A percentile compares a stretch with the other conserved stretches of the same genome.
phyloP scores from a whole-genome alignment of 208 protist species.

The Trypanosoma cruzi region DNA sequence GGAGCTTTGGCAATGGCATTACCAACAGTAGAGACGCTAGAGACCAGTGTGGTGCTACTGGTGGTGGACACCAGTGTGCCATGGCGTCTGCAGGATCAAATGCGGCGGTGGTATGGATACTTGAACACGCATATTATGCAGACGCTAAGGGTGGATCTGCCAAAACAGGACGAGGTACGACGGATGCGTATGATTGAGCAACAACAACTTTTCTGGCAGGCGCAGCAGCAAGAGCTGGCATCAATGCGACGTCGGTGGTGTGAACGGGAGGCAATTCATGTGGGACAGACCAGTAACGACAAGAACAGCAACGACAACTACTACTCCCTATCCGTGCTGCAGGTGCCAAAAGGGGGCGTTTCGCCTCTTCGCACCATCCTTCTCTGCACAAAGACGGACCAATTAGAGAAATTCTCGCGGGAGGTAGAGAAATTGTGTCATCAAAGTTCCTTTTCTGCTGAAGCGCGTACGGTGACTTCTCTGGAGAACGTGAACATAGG shows the following conservation, averaged over 20 bases:
- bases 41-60: constrained; percentile 68
- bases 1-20: constrained; percentile 75
- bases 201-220: constrained; percentile 61
- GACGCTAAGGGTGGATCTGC: constrained; percentile 54
- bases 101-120: constrained; percentile 52
- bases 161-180: constrained; percentile 75
- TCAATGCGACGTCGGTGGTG: constrained; percentile 25
- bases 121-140: constrained; percentile 56
- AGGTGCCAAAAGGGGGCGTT: constrained; percentile 32
- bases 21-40: constrained; percentile 60
- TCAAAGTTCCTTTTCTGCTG: constrained; percentile 6
- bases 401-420: constrained; percentile 48
- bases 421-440: constrained; percentile 38
- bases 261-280: constrained; percentile 16
- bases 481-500: constrained; percentile 24
- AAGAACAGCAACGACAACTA: constrained; percentile 11
- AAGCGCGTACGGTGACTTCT: not conserved
- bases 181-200: constrained; percentile 63
- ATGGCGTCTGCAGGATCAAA: constrained; percentile 45
- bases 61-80: constrained; percentile 73
- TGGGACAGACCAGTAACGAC: not conserved
- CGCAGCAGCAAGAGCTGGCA: constrained; percentile 43
- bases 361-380: constrained; percentile 61
- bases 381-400: constrained; percentile 76
- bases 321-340: constrained; percentile 18